Base-by-base conservation (phyloP, 2,329 filamentous ascomycete species). In the Fusarium xylarioides region DNA sequence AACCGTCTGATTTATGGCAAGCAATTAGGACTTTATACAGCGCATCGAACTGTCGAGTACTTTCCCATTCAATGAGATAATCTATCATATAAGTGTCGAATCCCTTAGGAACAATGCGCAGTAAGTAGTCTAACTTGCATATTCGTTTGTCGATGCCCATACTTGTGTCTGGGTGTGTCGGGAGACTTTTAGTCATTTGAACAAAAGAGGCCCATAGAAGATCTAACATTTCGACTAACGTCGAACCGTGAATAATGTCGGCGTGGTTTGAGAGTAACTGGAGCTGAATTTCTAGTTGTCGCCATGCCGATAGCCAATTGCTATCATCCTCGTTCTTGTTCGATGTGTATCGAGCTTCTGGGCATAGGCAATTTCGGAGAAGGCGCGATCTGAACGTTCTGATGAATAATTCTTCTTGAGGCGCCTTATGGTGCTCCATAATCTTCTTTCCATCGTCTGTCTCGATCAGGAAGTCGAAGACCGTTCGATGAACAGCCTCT, bases 321-420 rank as follows among this genome's bases (percentile, higher is more conserved):
- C 0, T 21, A 40, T n/a, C 19, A 6, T 21, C 11, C 11, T 38
- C 19, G 2, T 38, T 34, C 32, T 34, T 4, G 12, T 11, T 4
- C 32, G 12, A 14, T 15, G 32, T 15, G 32, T 34, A 34, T 34
- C 6, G 34, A 35, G 7, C 12, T 40, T 10, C 26, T 5, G 21
- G 15, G 0, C 23, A 14, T 8, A 44, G 12, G 5, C 5, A 46
- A 15, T 46, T 0, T 30, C 5, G 26, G 2, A 47, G 12, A 2
- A 47, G 26, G 0, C 19, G 0, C 0, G 44, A 11, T 11, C 9
- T 30, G 3, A 47, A 47, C 0, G 0, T 16, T 8, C 26, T 30
- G 4, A 47, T 2, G 3, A 47, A 47, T 0, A 30, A 0, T 0
- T 47, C 19, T n/a, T 8, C 26, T 7, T 21, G 4, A 8, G 26